Base-by-base conservation (phyloP, 1,284 basidiomycete species). In the Pterula multifida region DNA sequence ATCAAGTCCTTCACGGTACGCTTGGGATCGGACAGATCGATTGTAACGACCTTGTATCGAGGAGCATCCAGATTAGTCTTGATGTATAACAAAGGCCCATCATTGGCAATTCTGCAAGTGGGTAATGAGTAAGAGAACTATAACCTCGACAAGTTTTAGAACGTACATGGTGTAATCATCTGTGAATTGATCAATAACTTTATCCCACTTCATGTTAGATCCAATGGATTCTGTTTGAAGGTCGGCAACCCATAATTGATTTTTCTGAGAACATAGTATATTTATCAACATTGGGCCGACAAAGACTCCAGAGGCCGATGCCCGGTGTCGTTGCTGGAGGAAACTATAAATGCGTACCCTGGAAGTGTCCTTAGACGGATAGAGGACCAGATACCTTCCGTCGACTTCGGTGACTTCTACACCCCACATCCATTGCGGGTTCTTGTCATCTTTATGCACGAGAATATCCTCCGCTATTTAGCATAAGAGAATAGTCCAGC, bases 211-310 rank as follows among this genome's bases (percentile, higher is more conserved):
- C 58, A 89, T 75, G 54, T 83, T 71, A 44, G 70, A 70, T 3
- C 75, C 75, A 17, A 87, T 81, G 49, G 71, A 65, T 50, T 76
- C 71, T 49, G 73, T 66, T 45, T 75, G 60, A 9, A 87, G 66
- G 57, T 88, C 80, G 1, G 81, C 74, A 36, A 88, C 69, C 85
- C 85, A 89, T 1, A 88, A 62, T n/a, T 78, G 62, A 58, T 84
- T 81, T 75, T 80, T 81, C 83, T 87, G 56, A 49, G 45, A 12
- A 32, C 45, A 44, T 4, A 3, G 39, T 49, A 49, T 9, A 42
- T 11, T 22, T 42, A 6, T 22, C 17, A 42, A 17, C 13, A 44
- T 17, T 45, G 24, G 26, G 17, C 19, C n/a, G 13, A 45, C 12
- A 17, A 21, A 32, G 23, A 44, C n/a, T n/a, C n/a, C n/a, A 36